Evolutionary conservation across 768 basidiomycete genomes (phyloP).

Genomic region (Omphalotus guepiniiformis): DNA sequence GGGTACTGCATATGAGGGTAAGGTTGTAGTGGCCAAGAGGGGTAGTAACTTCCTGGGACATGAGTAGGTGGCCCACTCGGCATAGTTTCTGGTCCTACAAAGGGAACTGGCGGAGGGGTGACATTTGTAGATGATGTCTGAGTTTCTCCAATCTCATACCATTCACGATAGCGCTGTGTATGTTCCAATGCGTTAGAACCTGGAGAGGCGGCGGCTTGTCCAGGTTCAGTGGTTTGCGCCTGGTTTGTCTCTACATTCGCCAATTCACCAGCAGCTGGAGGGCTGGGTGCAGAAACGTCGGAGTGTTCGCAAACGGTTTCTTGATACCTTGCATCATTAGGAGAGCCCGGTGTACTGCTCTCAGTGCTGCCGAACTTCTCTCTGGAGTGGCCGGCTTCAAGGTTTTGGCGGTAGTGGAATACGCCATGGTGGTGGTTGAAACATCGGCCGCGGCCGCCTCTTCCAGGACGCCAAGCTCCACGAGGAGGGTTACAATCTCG

Average conservation of each 20-base stretch:
- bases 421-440: neutral
- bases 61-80: conserved; percentile 17
- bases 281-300: too few species aligned
- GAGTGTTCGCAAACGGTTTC: too few species aligned
- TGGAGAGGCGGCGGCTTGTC: neutral
- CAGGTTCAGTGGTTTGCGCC: neutral
- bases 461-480: conserved; percentile 41
- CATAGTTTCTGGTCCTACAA: conserved; percentile 16
- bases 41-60: conserved; percentile 48
- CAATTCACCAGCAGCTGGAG: too few species aligned
- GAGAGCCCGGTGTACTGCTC: too few species aligned
- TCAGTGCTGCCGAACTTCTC: too few species aligned
- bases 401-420: neutral
- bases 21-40: neutral
- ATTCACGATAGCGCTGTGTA: conserved; percentile 37
- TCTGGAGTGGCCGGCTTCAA: neutral
- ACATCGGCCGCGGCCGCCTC: conserved; percentile 39
- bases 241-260: too few species aligned
- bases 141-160: conserved; percentile 34
- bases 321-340: too few species aligned
- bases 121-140: conserved; percentile 29
- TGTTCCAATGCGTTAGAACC: conserved; percentile 7
- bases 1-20: conserved; percentile 49
- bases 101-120: conserved; percentile 15
- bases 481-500: conserved; percentile 63